Evolutionary conservation across 352 stramenopile species (phyloP), one percentile per base, ranked within the genome.

Genomic region (Thraustotheca clavata): DNA sequence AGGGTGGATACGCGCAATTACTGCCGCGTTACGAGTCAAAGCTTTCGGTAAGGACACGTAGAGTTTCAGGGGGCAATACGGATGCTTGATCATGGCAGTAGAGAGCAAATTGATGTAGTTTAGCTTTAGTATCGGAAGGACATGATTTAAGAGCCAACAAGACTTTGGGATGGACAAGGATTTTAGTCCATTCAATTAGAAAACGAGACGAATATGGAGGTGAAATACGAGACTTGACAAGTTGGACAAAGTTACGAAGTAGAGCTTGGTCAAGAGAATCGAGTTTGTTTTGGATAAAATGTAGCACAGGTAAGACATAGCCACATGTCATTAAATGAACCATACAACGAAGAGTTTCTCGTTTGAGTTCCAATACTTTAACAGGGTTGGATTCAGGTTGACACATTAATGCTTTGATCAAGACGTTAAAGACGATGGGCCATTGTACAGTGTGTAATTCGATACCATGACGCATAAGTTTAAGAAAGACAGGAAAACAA

Each of bases 291-390:
- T 79, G 80, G 38, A 94, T 77, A 54, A 91, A 94, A 67, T 92
- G 81, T 20, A 94, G 69, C 18, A 94, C 83, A 0, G 85, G 85
- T 20, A 94, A 62, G 6, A 94, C 83, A 38, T 94, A 94, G 36
- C 85, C 85, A 62, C 77, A 88, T 4, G 83, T 91, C 67, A 94
- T 90, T 77, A 94, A 87, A 57, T 88, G 89, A 20, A 91, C 81
- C 85, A 94, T 92, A 35, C 76, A 90, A 1, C 85, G 78, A 39
- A 94, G 73, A 16, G 83, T 87, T 62, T 94, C 85, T 0, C 83
- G 79, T 65, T 92, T 92, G 36, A 92, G 70, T 47, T 94, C 85
- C 0, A 94, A 71, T 16, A 83, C 77, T 75, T 94, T 94, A 38
- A 94, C 83, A 1, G 85, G 81, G 32, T 94, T 92, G 29, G 88